These are phyloP conservation scores for Nothophaeocryptopus gaeumannii DNA, from an alignment of 2,329 filamentous ascomycete species.

Conservation along the genomic window DNA sequence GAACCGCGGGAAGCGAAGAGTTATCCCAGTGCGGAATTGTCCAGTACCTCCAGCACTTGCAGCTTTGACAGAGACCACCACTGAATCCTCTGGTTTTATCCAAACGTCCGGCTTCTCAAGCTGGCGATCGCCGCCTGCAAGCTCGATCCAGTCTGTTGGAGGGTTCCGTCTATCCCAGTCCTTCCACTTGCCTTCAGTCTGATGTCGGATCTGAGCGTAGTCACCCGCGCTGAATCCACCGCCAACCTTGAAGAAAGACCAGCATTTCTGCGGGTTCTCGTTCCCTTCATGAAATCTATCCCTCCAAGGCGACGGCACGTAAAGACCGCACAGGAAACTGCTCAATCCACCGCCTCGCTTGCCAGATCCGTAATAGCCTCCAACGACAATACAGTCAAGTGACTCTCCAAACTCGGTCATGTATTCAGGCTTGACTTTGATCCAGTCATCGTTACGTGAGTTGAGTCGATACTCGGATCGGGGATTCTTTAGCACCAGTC, in stretches of 20 bases:
- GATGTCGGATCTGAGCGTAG: constrained; percentile 76
- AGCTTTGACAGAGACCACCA: constrained; percentile 87
- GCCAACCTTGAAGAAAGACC: constrained; percentile 98
- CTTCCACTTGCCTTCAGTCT: constrained; percentile 87
- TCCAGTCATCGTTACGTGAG: constrained; percentile 91
- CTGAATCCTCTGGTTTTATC: constrained; percentile 84
- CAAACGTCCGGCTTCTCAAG: constrained; percentile 83
- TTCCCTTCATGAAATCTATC: not conserved
- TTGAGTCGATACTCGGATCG: constrained; percentile 82
- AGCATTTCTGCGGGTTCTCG: constrained; percentile 68
- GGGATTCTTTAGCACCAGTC: constrained; percentile 90
- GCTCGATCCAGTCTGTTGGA: constrained; percentile 73
- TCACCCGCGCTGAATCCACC: constrained; percentile 84
- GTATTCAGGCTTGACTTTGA: constrained; percentile 98
- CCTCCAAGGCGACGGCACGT: constrained; percentile 1
- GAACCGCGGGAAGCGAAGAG: constrained; percentile 88
- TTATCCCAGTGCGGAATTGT: constrained; percentile 72
- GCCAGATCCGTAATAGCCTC: constrained; percentile 89
- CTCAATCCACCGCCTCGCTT: constrained; percentile 77
- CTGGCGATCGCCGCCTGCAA: constrained; percentile 74
- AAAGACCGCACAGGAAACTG: constrained; percentile 83
- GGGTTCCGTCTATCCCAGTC: constrained; percentile 77
- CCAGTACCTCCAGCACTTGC: constrained; percentile 72
- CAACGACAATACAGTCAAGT: constrained; percentile 83
- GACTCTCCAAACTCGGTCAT: constrained; percentile 95